phyloP scores from a whole-genome alignment of 495 filamentous ascomycete genomes.

The Neurospora tetraspora region DNA sequence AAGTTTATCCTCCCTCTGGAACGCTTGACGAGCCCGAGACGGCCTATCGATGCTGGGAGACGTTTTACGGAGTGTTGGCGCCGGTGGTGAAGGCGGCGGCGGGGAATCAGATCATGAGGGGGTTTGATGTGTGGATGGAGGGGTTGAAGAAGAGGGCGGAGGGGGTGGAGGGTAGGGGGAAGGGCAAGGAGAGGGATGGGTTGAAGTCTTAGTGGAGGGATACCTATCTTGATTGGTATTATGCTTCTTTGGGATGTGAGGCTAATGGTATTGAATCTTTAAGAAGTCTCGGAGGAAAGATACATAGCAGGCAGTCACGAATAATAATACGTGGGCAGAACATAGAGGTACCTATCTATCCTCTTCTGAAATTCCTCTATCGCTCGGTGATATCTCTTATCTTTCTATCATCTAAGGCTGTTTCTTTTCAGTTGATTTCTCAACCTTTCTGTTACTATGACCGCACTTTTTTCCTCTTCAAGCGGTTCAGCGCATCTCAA shows the following conservation, averaged over 20 bases:
- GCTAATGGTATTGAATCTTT: not conserved
- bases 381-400: not conserved
- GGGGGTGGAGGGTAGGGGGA: not conserved
- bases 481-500: not conserved
- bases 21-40: conserved; percentile 4
- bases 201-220: not conserved
- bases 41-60: conserved; percentile 29
- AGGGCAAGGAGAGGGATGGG: not conserved
- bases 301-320: not conserved
- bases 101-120: conserved; percentile 14
- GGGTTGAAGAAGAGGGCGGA: conserved; percentile 24
- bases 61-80: conserved; percentile 27
- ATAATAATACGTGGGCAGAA: not conserved
- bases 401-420: not conserved
- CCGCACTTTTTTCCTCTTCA: not conserved
- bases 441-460: not conserved
- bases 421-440: not conserved
- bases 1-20: not conserved
- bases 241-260: not conserved
- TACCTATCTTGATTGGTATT: not conserved
- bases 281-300: not conserved
- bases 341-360: not conserved
- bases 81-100: conserved; percentile 12
- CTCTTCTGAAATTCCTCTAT: not conserved
- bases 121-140: conserved; percentile 23